These are phyloP conservation scores for Neonothopanus nambi DNA, from an alignment of 1,284 basidiomycete species.

Conservation along the genomic window DNA sequence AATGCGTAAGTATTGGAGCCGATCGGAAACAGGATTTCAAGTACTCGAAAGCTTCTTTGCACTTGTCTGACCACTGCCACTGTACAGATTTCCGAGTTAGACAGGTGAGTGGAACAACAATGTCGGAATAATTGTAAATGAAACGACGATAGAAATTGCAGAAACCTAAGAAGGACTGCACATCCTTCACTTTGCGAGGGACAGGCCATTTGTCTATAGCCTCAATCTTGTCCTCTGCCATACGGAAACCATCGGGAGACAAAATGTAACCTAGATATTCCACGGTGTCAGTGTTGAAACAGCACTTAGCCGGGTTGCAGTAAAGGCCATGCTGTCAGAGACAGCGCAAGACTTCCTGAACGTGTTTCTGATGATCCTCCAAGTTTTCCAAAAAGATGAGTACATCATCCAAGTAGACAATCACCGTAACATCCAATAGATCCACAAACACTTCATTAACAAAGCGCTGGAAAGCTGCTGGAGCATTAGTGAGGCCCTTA, in stretches of 20 bases:
- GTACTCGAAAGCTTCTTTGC: neutral
- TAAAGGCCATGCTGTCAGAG: neutral
- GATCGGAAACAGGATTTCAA: too few species aligned
- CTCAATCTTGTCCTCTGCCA: constrained; percentile 1
- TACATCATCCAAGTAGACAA: constrained; percentile 4
- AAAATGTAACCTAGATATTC: constrained; percentile 22
- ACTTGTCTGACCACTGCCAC: constrained; percentile 22
- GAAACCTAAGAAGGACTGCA: constrained; percentile 9
- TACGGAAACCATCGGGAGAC: constrained; percentile 13
- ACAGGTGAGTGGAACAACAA: constrained; percentile 27
- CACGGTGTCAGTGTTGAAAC: constrained; percentile 14
- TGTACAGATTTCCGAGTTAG: constrained; percentile 27
- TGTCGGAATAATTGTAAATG: constrained; percentile 1
- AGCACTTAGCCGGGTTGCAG: constrained; percentile 13
- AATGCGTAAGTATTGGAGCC: neutral
- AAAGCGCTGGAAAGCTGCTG: neutral
- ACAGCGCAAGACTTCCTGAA: neutral
- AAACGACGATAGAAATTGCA: constrained; percentile 5
- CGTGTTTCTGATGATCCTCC: neutral
- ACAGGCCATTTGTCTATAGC: neutral
- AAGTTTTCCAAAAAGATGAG: neutral
- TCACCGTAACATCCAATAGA: neutral
- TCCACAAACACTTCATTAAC: neutral
- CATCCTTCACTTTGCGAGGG: constrained; percentile 9
- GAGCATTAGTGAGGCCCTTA: constrained; percentile 4